Evolutionary conservation across 1,284 basidiomycete genomes (phyloP), one percentile per base, ranked within the genome.

Genomic region (Sporisorium scitamineum): DNA sequence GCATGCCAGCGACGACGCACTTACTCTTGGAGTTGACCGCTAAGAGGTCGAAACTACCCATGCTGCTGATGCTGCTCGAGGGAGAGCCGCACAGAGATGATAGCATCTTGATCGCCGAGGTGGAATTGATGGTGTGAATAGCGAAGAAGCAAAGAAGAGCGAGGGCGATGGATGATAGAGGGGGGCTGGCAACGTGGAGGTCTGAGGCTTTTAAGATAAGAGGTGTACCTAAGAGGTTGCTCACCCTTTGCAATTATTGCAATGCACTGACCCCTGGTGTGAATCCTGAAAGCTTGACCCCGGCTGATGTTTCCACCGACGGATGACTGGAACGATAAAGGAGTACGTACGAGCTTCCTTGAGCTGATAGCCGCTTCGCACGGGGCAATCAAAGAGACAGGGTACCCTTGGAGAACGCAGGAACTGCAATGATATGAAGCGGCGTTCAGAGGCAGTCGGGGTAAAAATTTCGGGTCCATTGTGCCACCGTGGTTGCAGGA

Each of bases 21-120:
- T 42, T n/a, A 42, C 39, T 3, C 3, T 50, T 50, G 8, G n/a
- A 31, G n/a, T n/a, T 31, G 29, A 50, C 20, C 3, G 26, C 18
- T 4, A 29, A 18, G 27, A 29, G 47, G 29, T 26, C 27, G 10
- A 48, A 7, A 10, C 47, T 48, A 11, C 9, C 20, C n/a, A 11
- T 29, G 29, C 48, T 50, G 29, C 29, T 32, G 48, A 50, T 16
- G 29, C 48, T 50, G 48, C 48, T 50, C 8, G n/a, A 31, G 9
- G 9, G 31, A 8, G 48, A 50, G 18, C 18, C 48, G 18, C 48
- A 29, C 11, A 31, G 48, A 50, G 10, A 4, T 10, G 9, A 9
- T 20, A 18, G 29, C 9, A n/a, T 20, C 48, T 50, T 16, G n/a
- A 31, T 50, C 10, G 27, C 26, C n/a, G 6, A 7, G 47, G 6